Base-by-base conservation (phyloP, 805 yeast species). In the Clavispora fructus region DNA sequence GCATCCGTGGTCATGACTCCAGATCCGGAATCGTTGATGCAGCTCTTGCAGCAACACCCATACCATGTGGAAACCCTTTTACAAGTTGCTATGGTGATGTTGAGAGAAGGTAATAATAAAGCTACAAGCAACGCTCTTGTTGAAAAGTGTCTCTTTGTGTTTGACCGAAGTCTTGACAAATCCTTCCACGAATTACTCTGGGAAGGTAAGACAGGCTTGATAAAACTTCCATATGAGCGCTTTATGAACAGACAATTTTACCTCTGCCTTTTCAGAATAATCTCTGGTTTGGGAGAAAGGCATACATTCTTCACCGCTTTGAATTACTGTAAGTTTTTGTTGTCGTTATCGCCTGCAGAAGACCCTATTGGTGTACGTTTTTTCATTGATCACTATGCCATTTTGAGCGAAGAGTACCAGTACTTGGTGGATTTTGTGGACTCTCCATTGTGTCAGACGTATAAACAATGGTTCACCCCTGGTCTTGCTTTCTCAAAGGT, bases 301-400 rank as follows among this genome's bases (percentile, higher is more conserved):
- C 87, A 95, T 4, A 86, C 92, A 1, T 81, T 78, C 57, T 75
- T 67, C 47, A 89, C 96, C 0, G 95, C 96, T 0, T 74, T 87
- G 38, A 79, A 80, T 37, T 89, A 83, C 69, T 78, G 86, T 55
- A 88, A 87, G 60, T 69, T 83, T 6, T 68, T 89, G 41, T 69
- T 86, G 51, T 78, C 90, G 2, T 66, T 90, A 28, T 72, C 79
- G 31, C 96, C 95, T 1, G 74, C 81, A 2, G 87, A 84, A 46
- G 96, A 90, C 67, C 96, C 96, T 1, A 68, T 83, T 43, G 96
- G 96, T 19, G 89, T 85, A 11, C 74, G 95, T 51, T 83, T 84
- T 58, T 86, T 88, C 61, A 81, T 90, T 54, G 96, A 90, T 60
- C 82, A 78, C 58, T 89, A 86, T 58, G 83, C 92, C 3, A 67